These are phyloP conservation scores for Podospora pseudoanserina DNA, from an alignment of 495 filamentous ascomycete species.

Conservation along the genomic window DNA sequence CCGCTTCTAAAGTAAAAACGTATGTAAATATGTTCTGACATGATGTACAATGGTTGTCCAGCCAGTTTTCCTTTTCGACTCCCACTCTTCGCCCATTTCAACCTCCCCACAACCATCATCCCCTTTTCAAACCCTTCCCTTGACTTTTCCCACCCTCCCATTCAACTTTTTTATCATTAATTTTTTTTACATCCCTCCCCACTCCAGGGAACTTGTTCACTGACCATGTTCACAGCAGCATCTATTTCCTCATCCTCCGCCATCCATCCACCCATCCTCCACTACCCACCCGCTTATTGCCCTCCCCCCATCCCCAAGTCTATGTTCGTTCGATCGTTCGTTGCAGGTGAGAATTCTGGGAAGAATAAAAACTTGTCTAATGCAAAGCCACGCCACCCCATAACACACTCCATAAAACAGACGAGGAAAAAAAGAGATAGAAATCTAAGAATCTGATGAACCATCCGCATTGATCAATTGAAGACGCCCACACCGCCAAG, in stretches of 20 bases:
- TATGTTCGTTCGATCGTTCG: constrained; percentile 20
- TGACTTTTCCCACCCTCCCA: background rate
- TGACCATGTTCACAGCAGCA: background rate
- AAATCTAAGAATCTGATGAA: constrained; percentile 30
- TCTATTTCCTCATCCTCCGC: background rate
- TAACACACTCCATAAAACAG: background rate
- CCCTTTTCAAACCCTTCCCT: constrained; percentile 2
- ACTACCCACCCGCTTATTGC: constrained; percentile 3
- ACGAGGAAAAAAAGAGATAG: background rate
- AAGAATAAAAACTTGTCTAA: constrained; percentile 25
- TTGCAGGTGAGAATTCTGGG: constrained; percentile 16
- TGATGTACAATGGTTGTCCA: constrained; percentile 27
- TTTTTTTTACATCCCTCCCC: background rate
- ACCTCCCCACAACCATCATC: constrained; percentile 9
- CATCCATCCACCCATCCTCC: constrained; percentile 2
- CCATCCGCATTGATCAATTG: constrained; percentile 29
- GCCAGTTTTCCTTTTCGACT: constrained; percentile 3
- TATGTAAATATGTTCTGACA: constrained; percentile 28
- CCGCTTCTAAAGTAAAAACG: constrained; percentile 8
- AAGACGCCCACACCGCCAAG: background rate
- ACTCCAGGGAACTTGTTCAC: background rate
- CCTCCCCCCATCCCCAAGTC: constrained; percentile 14
- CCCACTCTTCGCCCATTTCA: background rate
- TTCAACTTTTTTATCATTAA: background rate
- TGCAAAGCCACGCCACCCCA: constrained; percentile 26